Evolutionary conservation across 2,329 filamentous ascomycete genomes (phyloP).

Genomic region (Volutella citrinella): DNA sequence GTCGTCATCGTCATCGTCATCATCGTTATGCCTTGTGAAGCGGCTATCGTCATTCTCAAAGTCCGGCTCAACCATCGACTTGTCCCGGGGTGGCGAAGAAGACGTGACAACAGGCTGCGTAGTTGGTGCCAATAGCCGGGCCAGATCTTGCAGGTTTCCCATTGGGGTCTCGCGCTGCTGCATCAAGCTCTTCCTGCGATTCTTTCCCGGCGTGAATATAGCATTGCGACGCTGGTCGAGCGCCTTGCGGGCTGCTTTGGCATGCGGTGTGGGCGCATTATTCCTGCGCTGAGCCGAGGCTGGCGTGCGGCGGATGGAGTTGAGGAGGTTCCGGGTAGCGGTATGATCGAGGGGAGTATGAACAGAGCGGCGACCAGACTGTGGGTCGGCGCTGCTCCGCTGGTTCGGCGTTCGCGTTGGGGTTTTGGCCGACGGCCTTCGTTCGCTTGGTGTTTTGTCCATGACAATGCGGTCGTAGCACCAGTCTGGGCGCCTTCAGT

Average conservation of each 20-base stretch:
- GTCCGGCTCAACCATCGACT: constrained; percentile 26
- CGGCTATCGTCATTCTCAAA: constrained; percentile 42
- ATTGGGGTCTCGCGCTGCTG: constrained; percentile 55
- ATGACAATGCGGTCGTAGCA: constrained; percentile 11
- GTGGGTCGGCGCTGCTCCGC: constrained; percentile 33
- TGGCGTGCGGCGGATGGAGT: constrained; percentile 39
- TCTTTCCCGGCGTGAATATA: constrained; percentile 58
- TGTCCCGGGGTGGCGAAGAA: constrained; percentile 40
- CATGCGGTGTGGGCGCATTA: constrained; percentile 56
- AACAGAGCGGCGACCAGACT: constrained; percentile 38
- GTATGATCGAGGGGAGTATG: constrained; percentile 42
- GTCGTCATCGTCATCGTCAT: constrained; percentile 51
- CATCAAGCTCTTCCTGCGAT: constrained; percentile 54
- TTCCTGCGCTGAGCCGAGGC: constrained; percentile 42
- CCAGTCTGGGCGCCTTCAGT: too few species aligned
- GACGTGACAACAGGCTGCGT: constrained; percentile 44
- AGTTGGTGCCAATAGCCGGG: constrained; percentile 49
- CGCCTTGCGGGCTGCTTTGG: constrained; percentile 56
- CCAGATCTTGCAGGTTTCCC: constrained; percentile 52
- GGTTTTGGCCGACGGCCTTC: constrained; percentile 9
- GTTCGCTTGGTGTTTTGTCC: constrained; percentile 7
- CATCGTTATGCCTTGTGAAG: constrained; percentile 47
- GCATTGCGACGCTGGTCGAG: constrained; percentile 58
- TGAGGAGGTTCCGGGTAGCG: constrained; percentile 33
- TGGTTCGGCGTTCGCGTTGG: constrained; percentile 27